These are phyloP conservation scores for Didymella pomorum DNA, from an alignment of 2,329 filamentous ascomycete species.

Conservation along the genomic window DNA sequence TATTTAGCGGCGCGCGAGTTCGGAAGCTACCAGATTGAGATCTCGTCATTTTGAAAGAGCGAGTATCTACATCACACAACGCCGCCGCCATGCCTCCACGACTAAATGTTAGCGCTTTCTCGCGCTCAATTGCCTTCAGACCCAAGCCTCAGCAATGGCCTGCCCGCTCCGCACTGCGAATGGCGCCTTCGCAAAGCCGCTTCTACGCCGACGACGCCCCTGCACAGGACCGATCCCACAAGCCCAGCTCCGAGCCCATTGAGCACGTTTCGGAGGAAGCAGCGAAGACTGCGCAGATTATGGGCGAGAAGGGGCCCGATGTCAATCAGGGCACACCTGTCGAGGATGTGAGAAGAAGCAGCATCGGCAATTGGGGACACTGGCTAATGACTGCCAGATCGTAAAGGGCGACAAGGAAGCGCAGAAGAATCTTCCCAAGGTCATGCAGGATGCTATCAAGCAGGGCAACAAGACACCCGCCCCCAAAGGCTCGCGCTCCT, in stretches of 20 bases:
- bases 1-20: conserved; percentile 11
- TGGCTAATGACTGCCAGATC: conserved; percentile 57
- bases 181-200: conserved; percentile 41
- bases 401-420: conserved; percentile 69
- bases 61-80: conserved; percentile 25
- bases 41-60: conserved; percentile 33
- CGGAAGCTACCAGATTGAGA: conserved; percentile 10
- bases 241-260: conserved; percentile 50
- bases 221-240: conserved; percentile 41
- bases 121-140: conserved; percentile 46
- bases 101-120: conserved; percentile 43
- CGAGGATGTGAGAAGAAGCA: conserved; percentile 62
- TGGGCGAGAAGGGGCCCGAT: conserved; percentile 66
- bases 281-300: conserved; percentile 65
- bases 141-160: conserved; percentile 44
- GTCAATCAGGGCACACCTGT: conserved; percentile 71
- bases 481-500: conserved; percentile 60
- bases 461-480: conserved; percentile 52
- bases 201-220: conserved; percentile 44
- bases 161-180: conserved; percentile 30
- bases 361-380: not conserved
- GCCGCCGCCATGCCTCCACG: conserved; percentile 49
- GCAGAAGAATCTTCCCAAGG: conserved; percentile 69
- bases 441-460: conserved; percentile 68
- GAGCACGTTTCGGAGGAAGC: conserved; percentile 72